These are phyloP conservation scores for Fusarium algeriense DNA, from an alignment of 2,329 filamentous ascomycete species.

Conservation along the genomic window DNA sequence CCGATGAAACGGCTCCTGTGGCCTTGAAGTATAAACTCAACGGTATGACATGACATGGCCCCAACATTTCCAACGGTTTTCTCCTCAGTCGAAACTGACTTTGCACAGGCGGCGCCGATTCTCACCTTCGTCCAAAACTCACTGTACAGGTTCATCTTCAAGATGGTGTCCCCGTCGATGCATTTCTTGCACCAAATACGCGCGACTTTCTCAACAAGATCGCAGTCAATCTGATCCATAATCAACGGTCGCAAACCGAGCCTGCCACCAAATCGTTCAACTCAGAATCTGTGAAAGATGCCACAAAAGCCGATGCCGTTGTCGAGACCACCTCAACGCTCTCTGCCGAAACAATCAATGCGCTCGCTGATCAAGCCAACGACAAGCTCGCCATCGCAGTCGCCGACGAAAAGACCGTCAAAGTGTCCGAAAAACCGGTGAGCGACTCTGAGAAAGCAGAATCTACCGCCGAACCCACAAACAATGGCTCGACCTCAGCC, in stretches of 20 bases:
- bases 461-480: neutral
- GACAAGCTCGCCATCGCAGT: conserved; percentile 23
- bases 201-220: conserved; percentile 72
- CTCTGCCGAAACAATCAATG: conserved; percentile 12
- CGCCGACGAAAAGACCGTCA: neutral
- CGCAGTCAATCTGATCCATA: conserved; percentile 57
- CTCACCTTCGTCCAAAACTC: conserved; percentile 73
- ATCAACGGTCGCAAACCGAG: conserved; percentile 17
- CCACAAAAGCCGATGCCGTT: neutral
- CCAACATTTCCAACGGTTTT: conserved; percentile 23
- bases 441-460: neutral
- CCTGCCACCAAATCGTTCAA: conserved; percentile 7
- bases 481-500: neutral
- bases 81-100: conserved; percentile 18
- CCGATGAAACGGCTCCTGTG: conserved; percentile 60
- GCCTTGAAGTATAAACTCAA: conserved; percentile 68
- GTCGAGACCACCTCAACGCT: conserved; percentile 2
- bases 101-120: conserved; percentile 53
- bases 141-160: conserved; percentile 76
- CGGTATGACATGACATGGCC: conserved; percentile 51
- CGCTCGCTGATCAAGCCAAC: conserved; percentile 21
- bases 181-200: conserved; percentile 74
- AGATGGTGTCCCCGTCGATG: conserved; percentile 76
- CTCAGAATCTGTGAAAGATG: conserved; percentile 6
- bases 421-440: neutral